Percentiles rank a stretch among this genome's conserved stretches.
These are phyloP conservation scores for Annulohypoxylon truncatum DNA, from an alignment of 2,329 filamentous ascomycete genomes.

Conservation along the genomic window DNA sequence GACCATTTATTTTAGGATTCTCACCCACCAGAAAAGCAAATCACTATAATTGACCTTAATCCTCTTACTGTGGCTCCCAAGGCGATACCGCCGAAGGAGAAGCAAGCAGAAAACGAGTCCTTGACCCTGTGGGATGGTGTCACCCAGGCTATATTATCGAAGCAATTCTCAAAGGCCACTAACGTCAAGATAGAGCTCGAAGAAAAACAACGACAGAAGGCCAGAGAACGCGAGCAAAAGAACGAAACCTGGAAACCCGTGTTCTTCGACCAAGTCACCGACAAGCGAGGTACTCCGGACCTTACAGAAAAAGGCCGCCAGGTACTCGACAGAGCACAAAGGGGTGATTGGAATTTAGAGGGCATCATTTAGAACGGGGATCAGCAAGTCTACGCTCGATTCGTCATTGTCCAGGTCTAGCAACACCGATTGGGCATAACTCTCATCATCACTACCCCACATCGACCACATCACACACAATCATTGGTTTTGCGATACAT, in stretches of 20 bases:
- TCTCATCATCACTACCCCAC: background rate
- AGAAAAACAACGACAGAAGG: slow-evolving; percentile 87
- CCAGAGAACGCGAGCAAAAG: slow-evolving; percentile 78
- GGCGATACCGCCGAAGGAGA: slow-evolving; percentile 77
- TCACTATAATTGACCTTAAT: slow-evolving; percentile 86
- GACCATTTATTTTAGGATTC: slow-evolving; percentile 51
- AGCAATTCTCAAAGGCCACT: slow-evolving; percentile 87
- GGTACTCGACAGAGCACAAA: slow-evolving; percentile 64
- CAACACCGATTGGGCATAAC: slow-evolving; percentile 9
- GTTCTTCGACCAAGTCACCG: slow-evolving; percentile 78
- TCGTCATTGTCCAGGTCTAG: slow-evolving; percentile 2
- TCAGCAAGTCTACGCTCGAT: background rate
- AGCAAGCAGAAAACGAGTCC: slow-evolving; percentile 90
- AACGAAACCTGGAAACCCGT: slow-evolving; percentile 82
- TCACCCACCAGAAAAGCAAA: slow-evolving; percentile 68
- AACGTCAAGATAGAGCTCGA: slow-evolving; percentile 90
- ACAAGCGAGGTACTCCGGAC: slow-evolving; percentile 66
- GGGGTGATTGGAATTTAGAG: slow-evolving; percentile 63
- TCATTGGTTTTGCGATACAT: slow-evolving; percentile 31
- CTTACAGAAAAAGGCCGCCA: slow-evolving; percentile 65
- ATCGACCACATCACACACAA: slow-evolving; percentile 14
- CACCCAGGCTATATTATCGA: slow-evolving; percentile 83
- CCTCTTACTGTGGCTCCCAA: slow-evolving; percentile 85
- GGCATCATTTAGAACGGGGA: slow-evolving; percentile 54
- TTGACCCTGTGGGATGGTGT: slow-evolving; percentile 88